Evolutionary conservation across 768 basidiomycete genomes (phyloP), one percentile per base, ranked within the genome.

Genomic region (Suillus americanus): DNA sequence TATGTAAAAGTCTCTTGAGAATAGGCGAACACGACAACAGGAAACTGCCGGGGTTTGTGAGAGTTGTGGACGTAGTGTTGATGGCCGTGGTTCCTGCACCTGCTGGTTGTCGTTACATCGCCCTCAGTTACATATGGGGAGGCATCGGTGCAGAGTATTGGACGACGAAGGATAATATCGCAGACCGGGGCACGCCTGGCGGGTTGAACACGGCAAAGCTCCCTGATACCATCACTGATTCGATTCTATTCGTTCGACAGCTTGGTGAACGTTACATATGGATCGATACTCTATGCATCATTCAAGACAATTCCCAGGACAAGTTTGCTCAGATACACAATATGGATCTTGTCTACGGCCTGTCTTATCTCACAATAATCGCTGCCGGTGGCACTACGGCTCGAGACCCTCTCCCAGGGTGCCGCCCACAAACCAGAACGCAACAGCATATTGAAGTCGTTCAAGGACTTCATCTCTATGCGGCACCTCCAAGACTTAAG

Each of bases 71-170:
- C 13, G 60, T 64, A 13, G 5, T 25, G 35, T 46, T 28, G 41
- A 64, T 64, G 63, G 13, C 63, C 20, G 56, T 64, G 61, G 53
- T 64, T 28, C 60, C 28, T 25, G 63, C 66, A n/a, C 71, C 71
- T 7, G 40, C 62, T 8, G 53, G 14, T 14, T 74, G 65, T 40
- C 73, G 73, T 25, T 73, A 74, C n/a, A 28, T 69, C 30, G 53
- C 72, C 41, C 57, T 73, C 18, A 72, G 71, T 60, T 73, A 73
- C 43, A 62, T 70, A 23, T 72, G 66, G 71, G 72, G 72, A 13
- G 60, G 63, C 23, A n/a, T 43, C 28, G 63, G 63, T 14, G 38
- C 38, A 18, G 37, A 37, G 23, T 62, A 64, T 38, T 64, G 60
- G 63, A 64, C 63, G 13, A 64, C 63, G 18, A 30, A 23, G 16